Evolutionary conservation across 2,329 filamentous ascomycete species (phyloP).

Genomic region (Aspergillus sp.): DNA sequence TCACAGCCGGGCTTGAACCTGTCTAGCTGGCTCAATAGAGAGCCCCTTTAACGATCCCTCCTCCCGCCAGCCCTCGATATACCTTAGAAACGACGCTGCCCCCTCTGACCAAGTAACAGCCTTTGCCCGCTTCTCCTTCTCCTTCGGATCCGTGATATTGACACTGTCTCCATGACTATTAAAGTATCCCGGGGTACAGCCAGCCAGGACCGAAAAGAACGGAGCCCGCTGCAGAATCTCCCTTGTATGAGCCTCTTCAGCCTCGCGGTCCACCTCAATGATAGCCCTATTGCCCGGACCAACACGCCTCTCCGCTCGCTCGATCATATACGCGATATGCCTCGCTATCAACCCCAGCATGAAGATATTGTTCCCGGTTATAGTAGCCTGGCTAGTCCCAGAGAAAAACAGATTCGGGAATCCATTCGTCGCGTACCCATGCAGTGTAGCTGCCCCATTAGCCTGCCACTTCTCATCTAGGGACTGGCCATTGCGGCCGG

Average conservation of each 20-base stretch:
- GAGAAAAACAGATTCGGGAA: conserved; percentile 2
- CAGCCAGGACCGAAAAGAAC: background rate
- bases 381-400: background rate
- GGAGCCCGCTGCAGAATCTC: background rate
- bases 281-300: background rate
- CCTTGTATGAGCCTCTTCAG: background rate
- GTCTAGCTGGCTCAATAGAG: background rate
- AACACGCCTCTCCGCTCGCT: background rate
- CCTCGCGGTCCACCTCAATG: background rate
- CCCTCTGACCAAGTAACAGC: background rate
- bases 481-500: background rate
- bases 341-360: background rate
- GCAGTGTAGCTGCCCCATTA: background rate
- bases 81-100: background rate
- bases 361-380: background rate
- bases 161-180: background rate
- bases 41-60: background rate
- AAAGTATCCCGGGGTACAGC: background rate
- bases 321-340: background rate
- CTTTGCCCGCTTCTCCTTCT: background rate
- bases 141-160: background rate
- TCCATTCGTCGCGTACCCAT: background rate
- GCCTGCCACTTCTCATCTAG: background rate
- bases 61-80: background rate
- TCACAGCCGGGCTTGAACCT: no score